A percentile compares a stretch with the other conserved stretches of the same genome.
These are phyloP conservation scores for Exophiala bonariae DNA, from an alignment of 2,329 filamentous ascomycete genomes.

Conservation along the genomic window DNA sequence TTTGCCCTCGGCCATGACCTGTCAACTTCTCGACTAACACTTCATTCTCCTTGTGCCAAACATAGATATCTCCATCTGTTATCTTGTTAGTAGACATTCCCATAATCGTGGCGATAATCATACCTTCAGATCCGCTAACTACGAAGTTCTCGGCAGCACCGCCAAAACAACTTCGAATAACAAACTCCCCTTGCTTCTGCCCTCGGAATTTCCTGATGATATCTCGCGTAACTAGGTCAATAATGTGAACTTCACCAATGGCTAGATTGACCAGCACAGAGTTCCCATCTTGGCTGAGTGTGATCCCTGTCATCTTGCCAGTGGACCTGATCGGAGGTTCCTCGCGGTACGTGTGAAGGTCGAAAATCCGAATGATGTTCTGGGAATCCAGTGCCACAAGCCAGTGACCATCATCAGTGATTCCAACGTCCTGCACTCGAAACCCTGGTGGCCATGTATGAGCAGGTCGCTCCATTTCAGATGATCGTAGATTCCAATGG, in stretches of 20 bases:
- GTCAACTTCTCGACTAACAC: conserved; percentile 72
- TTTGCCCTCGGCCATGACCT: conserved; percentile 65
- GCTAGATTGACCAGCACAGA: conserved; percentile 80
- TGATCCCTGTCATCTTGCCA: conserved; percentile 73
- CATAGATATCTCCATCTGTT: conserved; percentile 69
- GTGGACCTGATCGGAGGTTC: conserved; percentile 72
- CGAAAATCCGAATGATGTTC: conserved; percentile 75
- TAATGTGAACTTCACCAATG: conserved; percentile 72
- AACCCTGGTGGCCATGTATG: conserved; percentile 57
- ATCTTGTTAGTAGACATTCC: conserved; percentile 25
- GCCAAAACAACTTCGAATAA: conserved; percentile 82
- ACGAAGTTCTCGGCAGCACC: conserved; percentile 92
- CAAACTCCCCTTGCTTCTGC: conserved; percentile 70
- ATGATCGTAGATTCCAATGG: conserved; percentile 61
- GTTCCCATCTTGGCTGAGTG: conserved; percentile 77
- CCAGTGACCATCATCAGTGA: conserved; percentile 76
- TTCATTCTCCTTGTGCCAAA: conserved; percentile 88
- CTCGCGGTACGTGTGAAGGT: conserved; percentile 71
- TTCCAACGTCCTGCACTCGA: conserved; percentile 79
- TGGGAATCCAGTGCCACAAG: conserved; percentile 76
- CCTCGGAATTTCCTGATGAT: conserved; percentile 75
- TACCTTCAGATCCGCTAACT: conserved; percentile 87
- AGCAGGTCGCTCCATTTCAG: conserved; percentile 16
- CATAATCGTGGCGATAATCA: conserved; percentile 5
- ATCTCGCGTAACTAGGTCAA: conserved; percentile 72